These are phyloP conservation scores for Lophiotrema nucula DNA, from an alignment of 495 filamentous ascomycete genomes.

Conservation along the genomic window DNA sequence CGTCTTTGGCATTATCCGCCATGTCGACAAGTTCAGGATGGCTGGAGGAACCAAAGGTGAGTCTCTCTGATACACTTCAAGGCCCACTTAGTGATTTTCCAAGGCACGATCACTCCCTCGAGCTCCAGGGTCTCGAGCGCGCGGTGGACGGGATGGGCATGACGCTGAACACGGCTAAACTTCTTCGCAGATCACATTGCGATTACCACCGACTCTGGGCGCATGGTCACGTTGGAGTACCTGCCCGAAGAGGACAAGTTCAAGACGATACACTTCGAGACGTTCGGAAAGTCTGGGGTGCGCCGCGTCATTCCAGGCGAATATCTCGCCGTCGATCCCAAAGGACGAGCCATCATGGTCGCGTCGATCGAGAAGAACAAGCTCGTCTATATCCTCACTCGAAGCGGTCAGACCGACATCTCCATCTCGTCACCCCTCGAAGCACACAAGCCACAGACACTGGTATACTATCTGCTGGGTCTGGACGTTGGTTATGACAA, in stretches of 20 bases:
- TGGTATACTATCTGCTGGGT: slow-evolving; percentile 82
- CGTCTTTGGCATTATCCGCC: slow-evolving; percentile 90
- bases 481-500: slow-evolving; percentile 97
- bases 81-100: slow-evolving; percentile 88
- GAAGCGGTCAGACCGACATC: slow-evolving; percentile 88
- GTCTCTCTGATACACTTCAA: slow-evolving; percentile 14
- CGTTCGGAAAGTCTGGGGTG: slow-evolving; percentile 96
- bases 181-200: slow-evolving; percentile 83
- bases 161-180: slow-evolving; percentile 55
- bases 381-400: slow-evolving; percentile 96
- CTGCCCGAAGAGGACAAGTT: slow-evolving; percentile 82
- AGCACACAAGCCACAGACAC: slow-evolving; percentile 89
- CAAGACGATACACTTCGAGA: slow-evolving; percentile 87
- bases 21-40: slow-evolving; percentile 81
- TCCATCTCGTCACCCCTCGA: slow-evolving; percentile 97
- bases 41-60: slow-evolving; percentile 96
- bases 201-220: slow-evolving; percentile 90
- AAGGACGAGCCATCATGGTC: slow-evolving; percentile 90
- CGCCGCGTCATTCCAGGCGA: slow-evolving; percentile 92
- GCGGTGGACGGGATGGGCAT: neutral
- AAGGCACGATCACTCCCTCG: slow-evolving; percentile 54
- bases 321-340: slow-evolving; percentile 90
- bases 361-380: slow-evolving; percentile 98
- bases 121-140: slow-evolving; percentile 8
- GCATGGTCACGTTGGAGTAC: slow-evolving; percentile 92